These are phyloP conservation scores for Jaltomata sinuosa DNA, from an alignment of 257 asterid genomes.

Conservation along the genomic window DNA sequence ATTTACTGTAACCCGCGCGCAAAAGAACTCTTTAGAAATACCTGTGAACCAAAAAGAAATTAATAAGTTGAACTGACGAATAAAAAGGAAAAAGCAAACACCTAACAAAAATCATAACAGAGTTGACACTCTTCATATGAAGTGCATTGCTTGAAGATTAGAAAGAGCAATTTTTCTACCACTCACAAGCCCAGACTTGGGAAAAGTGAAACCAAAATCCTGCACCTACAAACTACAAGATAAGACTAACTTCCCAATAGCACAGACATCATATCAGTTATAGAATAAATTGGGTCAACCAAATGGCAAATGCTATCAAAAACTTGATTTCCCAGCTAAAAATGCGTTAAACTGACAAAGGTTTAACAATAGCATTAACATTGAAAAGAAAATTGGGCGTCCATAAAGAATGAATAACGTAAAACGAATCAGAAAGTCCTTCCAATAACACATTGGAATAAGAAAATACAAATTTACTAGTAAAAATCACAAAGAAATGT, in stretches of 20 bases:
- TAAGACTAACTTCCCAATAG: not conserved
- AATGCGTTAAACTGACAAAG: too few species aligned
- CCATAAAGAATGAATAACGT: too few species aligned
- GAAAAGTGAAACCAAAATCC: not conserved
- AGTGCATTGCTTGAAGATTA: not conserved
- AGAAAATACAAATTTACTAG: too few species aligned
- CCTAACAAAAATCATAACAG: not conserved
- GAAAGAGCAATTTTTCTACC: not conserved
- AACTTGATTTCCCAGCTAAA: not conserved
- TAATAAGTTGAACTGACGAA: not conserved
- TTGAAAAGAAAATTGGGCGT: too few species aligned
- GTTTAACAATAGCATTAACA: too few species aligned
- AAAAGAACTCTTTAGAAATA: not conserved
- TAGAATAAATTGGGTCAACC: not conserved
- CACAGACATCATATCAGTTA: not conserved
- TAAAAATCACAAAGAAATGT: too few species aligned
- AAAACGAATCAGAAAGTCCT: too few species aligned
- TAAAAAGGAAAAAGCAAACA: not conserved
- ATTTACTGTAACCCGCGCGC: not conserved
- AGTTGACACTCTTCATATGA: not conserved
- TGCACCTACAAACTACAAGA: not conserved
- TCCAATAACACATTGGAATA: too few species aligned
- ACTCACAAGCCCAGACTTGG: not conserved
- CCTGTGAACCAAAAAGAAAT: not conserved
- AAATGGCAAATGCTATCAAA: not conserved